Evolutionary conservation across 164 flowering plant species (phyloP), one percentile per base, ranked within the genome.

Genomic region (Kingdonia uniflora): DNA sequence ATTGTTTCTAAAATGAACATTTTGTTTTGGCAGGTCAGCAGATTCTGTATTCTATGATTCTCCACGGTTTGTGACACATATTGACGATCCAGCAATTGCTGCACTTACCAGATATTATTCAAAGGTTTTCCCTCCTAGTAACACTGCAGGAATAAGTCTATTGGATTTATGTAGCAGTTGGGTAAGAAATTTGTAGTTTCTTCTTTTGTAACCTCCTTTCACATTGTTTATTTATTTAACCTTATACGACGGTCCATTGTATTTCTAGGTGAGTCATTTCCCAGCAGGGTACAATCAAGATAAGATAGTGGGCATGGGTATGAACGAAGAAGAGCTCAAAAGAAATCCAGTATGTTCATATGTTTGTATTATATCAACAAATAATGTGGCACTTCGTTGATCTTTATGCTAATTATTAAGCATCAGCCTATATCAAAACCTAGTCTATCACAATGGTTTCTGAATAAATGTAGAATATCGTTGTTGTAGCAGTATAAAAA

Each of bases 161-260:
- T 79, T 87, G 22, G 97, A 90, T 75, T 63, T 90, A 78, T 90
- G 95, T 62, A 90, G 97, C 74, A 90, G 96, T 68, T 90, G 97
- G 95, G 95, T 90, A 60, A 74, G 85, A 43, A 5, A 40, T 53
- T 46, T 45, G 5, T 59, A 19, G 24, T 55, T 23, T 48, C 26
- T 57, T 21, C 37, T 25, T 3, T 23, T 23, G 14, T 35, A 15
- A 42, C 26, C 4, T 52, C 58, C 47, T 35, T 37, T 3, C 44
- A 13, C 21, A 48, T 14, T 19, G 8, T 21, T 37, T 29, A 1
- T 39, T 43, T 42, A n/a, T 51, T 2, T 26, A 29, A 21, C 14
- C 39, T 13, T 26, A 41, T 46, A 16, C 40, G 19, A 19, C 22
- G 24, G 26, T 44, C 39, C 13, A 42, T 21, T 49, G 33, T 53